A percentile compares a stretch with the other conserved stretches of the same genome.
These are phyloP conservation scores for Diophrys sp. DNA, from an alignment of 73 alveolate genomes.

Conservation along the genomic window DNA sequence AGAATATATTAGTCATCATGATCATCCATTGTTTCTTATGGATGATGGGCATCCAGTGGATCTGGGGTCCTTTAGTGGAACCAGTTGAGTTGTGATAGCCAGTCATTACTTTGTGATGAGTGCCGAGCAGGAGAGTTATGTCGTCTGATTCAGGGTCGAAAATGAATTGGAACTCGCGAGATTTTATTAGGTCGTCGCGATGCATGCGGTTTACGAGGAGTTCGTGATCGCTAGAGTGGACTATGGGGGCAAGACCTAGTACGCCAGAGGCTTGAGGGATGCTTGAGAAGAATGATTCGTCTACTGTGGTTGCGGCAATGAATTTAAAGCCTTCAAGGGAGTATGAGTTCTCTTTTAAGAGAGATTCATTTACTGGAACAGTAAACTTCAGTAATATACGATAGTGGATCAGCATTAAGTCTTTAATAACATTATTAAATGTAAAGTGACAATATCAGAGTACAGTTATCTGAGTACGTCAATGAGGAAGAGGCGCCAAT, in stretches of 20 bases:
- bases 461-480: too few species aligned
- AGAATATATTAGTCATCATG: neutral
- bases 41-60: neutral
- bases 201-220: neutral
- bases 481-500: too few species aligned
- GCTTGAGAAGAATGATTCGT: too few species aligned
- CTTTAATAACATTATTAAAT: too few species aligned
- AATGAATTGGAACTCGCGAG: neutral
- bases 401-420: too few species aligned
- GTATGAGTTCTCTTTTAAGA: too few species aligned
- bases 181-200: neutral
- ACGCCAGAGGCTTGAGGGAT: too few species aligned
- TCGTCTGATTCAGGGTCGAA: neutral
- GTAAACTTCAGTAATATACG: too few species aligned
- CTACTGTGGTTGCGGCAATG: too few species aligned
- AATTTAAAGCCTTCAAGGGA: too few species aligned
- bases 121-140: neutral
- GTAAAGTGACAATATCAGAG: too few species aligned
- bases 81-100: neutral
- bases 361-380: too few species aligned
- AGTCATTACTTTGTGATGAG: neutral
- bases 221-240: neutral
- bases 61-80: neutral
- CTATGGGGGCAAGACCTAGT: neutral
- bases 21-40: neutral